Percentiles rank a stretch among this genome's conserved stretches.
These are phyloP conservation scores for Syncephalastrum contaminatum DNA, from an alignment of 371 early-diverging fungal species.

Conservation along the genomic window DNA sequence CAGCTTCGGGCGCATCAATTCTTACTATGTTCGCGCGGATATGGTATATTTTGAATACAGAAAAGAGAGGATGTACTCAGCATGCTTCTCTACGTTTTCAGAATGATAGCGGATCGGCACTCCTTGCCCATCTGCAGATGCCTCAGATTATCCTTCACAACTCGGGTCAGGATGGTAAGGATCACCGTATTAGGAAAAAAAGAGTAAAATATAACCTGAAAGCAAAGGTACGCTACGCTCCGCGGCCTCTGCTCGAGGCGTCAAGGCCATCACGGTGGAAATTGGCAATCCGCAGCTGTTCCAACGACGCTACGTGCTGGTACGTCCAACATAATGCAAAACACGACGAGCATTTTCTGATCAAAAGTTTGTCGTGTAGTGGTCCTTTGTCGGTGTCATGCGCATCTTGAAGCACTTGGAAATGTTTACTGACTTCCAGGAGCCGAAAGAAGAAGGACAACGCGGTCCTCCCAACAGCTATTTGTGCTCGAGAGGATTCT, in stretches of 20 bases:
- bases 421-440: slow-evolving; percentile 19
- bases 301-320: slow-evolving; percentile 73
- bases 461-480: slow-evolving; percentile 20
- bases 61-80: background rate
- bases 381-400: slow-evolving; percentile 40
- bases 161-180: slow-evolving; percentile 40
- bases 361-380: slow-evolving; percentile 12
- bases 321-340: slow-evolving; percentile 55
- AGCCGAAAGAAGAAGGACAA: slow-evolving; percentile 8
- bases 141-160: slow-evolving; percentile 71
- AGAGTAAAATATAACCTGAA: slow-evolving; percentile 3
- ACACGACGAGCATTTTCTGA: slow-evolving; percentile 16
- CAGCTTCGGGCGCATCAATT: slow-evolving; percentile 82
- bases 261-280: slow-evolving; percentile 88
- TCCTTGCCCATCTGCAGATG: slow-evolving; percentile 83
- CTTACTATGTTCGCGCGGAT: slow-evolving; percentile 85
- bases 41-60: slow-evolving; percentile 39
- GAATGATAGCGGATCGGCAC: slow-evolving; percentile 70
- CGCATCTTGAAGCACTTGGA: slow-evolving; percentile 37
- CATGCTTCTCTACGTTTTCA: background rate
- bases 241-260: slow-evolving; percentile 76
- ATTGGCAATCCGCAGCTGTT: slow-evolving; percentile 79
- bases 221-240: slow-evolving; percentile 76
- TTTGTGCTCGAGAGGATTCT: slow-evolving; percentile 37
- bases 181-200: background rate